These are phyloP conservation scores for Leccinum longicurvipes DNA, from an alignment of 768 basidiomycete genomes.

Conservation along the genomic window DNA sequence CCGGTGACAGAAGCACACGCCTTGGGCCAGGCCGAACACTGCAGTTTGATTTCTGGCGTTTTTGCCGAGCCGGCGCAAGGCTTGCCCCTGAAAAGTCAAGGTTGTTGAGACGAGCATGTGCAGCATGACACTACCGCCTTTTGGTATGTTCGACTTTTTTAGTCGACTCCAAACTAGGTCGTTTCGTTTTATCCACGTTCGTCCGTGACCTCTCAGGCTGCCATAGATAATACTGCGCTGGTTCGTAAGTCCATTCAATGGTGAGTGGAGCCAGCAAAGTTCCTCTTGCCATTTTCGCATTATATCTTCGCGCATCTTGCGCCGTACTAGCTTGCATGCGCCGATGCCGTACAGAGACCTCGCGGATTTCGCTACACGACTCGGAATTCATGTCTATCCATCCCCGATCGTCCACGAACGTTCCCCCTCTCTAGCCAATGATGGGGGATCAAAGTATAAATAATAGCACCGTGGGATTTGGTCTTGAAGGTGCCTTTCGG, in stretches of 20 bases:
- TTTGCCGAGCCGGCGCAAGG: background rate
- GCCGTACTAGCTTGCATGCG: background rate
- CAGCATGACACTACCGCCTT: background rate
- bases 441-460: background rate
- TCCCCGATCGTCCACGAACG: constrained; percentile 17
- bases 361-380: background rate
- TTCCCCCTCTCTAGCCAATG: constrained; percentile 18
- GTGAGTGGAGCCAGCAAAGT: background rate
- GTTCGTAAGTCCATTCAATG: background rate
- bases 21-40: too few species aligned
- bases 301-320: background rate
- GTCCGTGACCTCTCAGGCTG: background rate
- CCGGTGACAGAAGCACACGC: too few species aligned
- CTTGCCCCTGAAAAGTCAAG: background rate
- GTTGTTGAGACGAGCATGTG: background rate
- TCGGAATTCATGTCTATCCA: background rate
- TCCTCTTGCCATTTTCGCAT: background rate
- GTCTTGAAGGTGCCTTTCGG: background rate
- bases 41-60: too few species aligned
- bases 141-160: background rate
- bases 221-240: background rate
- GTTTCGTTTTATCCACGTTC: background rate
- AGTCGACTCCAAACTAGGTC: background rate
- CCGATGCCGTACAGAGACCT: background rate
- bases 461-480: background rate